Base-by-base conservation (phyloP, 2,329 filamentous ascomycete species). In the Fusarium tricinctum region DNA sequence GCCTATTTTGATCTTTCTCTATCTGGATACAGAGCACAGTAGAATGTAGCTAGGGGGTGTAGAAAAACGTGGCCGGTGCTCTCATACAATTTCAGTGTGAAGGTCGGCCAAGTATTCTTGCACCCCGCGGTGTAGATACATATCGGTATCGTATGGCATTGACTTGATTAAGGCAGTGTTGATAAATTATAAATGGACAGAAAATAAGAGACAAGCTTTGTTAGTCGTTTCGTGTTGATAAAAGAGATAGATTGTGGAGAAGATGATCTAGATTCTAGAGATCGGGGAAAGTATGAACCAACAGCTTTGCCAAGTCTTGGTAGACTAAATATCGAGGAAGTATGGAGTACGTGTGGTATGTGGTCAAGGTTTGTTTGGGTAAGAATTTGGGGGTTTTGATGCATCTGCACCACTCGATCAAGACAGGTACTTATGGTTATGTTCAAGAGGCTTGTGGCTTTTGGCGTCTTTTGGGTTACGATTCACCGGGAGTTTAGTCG, bases 161-260 rank as follows among this genome's bases (percentile, higher is more conserved):
- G 42, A 35, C 8, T 8, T 17, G 7, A 40, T 46, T 48, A 30
- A 46, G 15, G 17, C 35, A n/a, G 35, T n/a, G 35, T 38, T 26
- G 12, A 38, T 23, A 23, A 23, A 23, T 23, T 8, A 23, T 23
- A 23, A 23, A 8, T 6, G 23, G 23, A 23, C 7, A 23, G 23
- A 23, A 23, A 23, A 23, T 28, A 22, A 26, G 20, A 44, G 43
- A 43, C 32, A 63, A 66, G 56, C 51, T 63, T 63, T 53, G 14
- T 26, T 28, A 40, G 35, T 15, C 38, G 58, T 66, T 69, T 69
- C 43, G 49, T 44, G 30, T 66, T 58, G 56, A 63, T 48, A 26
- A 65, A 26, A 26, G 28, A 51, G 38, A 53, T 55, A 19, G 33
- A 15, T 35, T 47, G 33, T 35, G 22, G 50, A 42, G 22, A 43